Conservation (phyloP, 1,284 basidiomycete species). For the Rugosomyces carneus region DNA sequence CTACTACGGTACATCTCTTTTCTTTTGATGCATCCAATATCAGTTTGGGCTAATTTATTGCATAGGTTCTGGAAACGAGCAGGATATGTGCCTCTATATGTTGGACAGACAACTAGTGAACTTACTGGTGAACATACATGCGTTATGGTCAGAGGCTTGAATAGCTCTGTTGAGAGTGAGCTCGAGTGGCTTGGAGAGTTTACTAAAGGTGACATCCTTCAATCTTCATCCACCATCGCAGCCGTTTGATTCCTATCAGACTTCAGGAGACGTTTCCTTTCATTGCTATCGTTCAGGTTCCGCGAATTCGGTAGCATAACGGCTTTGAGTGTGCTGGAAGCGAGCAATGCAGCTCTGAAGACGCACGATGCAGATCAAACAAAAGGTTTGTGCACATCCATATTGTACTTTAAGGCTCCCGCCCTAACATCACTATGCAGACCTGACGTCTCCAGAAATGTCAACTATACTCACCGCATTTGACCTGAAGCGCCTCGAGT, state of each 20-base stretch:
- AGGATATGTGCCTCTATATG: constrained; percentile 87
- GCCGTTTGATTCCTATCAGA: constrained; percentile 41
- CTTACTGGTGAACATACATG: constrained; percentile 96
- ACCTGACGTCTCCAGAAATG: constrained; percentile 63
- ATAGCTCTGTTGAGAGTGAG: constrained; percentile 57
- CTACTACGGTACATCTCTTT: constrained; percentile 57
- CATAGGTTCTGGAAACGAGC: constrained; percentile 95
- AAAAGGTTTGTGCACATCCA: constrained; percentile 31
- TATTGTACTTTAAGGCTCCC: not conserved
- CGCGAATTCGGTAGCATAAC: constrained; percentile 87
- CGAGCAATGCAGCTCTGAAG: constrained; percentile 64
- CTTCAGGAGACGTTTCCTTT: constrained; percentile 88
- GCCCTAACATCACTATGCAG: constrained; percentile 28
- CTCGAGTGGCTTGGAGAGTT: constrained; percentile 88
- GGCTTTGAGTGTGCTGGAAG: constrained; percentile 86
- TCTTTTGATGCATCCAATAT: not conserved
- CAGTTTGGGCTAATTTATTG: no score
- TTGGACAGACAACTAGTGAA: constrained; percentile 92
- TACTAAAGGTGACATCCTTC: constrained; percentile 60
- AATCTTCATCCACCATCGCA: not conserved
- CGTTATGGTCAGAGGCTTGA: constrained; percentile 83
- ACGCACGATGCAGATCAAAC: constrained; percentile 34
- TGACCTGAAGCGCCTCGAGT: constrained; percentile 92
- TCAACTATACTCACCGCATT: constrained; percentile 79
- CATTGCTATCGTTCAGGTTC: constrained; percentile 90